Evolutionary conservation across 768 basidiomycete species (phyloP).

Genomic region (Bullera alba): DNA sequence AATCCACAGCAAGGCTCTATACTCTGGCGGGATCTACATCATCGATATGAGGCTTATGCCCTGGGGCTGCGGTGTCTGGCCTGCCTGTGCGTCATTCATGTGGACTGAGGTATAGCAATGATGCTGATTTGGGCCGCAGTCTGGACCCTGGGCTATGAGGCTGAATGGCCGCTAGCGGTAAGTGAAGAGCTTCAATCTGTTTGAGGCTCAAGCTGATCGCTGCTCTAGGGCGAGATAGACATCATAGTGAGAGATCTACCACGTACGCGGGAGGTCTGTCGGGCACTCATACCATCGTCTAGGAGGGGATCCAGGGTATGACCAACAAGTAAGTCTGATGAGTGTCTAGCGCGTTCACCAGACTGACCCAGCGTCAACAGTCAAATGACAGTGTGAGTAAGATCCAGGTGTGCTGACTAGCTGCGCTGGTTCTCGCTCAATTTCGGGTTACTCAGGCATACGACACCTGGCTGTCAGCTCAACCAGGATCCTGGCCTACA

Average conservation of each 20-base stretch:
- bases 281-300: background rate
- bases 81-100: slow-evolving; percentile 33
- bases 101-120: background rate
- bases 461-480: slow-evolving; percentile 31
- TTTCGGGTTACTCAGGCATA: slow-evolving; percentile 29
- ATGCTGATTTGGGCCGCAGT: slow-evolving; percentile 19
- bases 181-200: slow-evolving; percentile 5
- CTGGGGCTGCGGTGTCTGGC: slow-evolving; percentile 45
- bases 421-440: background rate
- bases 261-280: background rate
- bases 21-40: slow-evolving; percentile 40
- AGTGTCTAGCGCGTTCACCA: too few relatives aligned
- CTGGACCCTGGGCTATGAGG: slow-evolving; percentile 42
- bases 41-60: slow-evolving; percentile 42
- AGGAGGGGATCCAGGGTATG: slow-evolving; percentile 42
- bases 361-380: slow-evolving; percentile 10
- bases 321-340: slow-evolving; percentile 36
- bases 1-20: slow-evolving; percentile 33
- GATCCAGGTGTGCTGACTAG: background rate
- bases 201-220: background rate
- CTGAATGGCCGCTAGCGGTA: slow-evolving; percentile 33
- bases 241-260: slow-evolving; percentile 28
- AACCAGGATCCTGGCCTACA: slow-evolving; percentile 27
- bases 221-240: slow-evolving; percentile 41
- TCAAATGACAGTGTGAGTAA: slow-evolving; percentile 36